A percentile compares a stretch with the other conserved stretches of the same genome.
Evolutionary conservation across 495 filamentous ascomycete genomes (phyloP).

Genomic region (Trypethelium eluteriae): DNA sequence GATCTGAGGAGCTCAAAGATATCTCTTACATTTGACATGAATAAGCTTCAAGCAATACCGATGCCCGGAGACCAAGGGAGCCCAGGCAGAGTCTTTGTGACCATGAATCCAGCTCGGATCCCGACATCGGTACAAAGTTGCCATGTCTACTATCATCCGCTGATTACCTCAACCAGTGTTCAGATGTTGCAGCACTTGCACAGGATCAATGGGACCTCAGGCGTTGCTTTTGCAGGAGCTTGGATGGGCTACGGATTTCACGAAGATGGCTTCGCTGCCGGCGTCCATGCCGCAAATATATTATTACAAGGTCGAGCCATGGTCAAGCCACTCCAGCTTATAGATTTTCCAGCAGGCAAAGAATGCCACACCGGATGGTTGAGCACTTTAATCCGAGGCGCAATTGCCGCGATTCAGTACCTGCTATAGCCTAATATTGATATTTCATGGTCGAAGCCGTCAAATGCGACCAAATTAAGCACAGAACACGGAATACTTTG

Average conservation of each 20-base stretch:
- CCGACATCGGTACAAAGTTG: conserved; percentile 7
- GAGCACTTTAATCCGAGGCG: not conserved
- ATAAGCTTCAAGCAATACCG: conserved; percentile 11
- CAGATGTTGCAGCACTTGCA: not conserved
- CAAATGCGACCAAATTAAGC: not conserved
- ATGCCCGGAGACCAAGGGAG: not conserved
- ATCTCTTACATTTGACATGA: conserved; percentile 18
- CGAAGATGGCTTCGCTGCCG: conserved; percentile 4
- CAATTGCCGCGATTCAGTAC: not conserved
- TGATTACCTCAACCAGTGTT: conserved; percentile 14
- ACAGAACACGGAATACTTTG: not conserved
- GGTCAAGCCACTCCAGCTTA: not conserved
- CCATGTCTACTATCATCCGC: conserved; percentile 12
- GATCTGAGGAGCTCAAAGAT: conserved; percentile 8
- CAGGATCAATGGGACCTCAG: not conserved
- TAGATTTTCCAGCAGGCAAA: not conserved
- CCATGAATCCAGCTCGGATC: conserved; percentile 12
- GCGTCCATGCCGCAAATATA: not conserved
- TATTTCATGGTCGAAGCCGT: not conserved
- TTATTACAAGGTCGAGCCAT: not conserved
- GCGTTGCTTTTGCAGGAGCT: conserved; percentile 7
- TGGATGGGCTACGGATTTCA: conserved; percentile 10
- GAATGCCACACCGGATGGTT: not conserved
- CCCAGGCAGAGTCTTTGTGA: conserved; percentile 15
- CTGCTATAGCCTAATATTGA: not conserved